Evolutionary conservation across 1,284 basidiomycete genomes (phyloP), one percentile per base, ranked within the genome.

Genomic region (Pterulicium gracile): DNA sequence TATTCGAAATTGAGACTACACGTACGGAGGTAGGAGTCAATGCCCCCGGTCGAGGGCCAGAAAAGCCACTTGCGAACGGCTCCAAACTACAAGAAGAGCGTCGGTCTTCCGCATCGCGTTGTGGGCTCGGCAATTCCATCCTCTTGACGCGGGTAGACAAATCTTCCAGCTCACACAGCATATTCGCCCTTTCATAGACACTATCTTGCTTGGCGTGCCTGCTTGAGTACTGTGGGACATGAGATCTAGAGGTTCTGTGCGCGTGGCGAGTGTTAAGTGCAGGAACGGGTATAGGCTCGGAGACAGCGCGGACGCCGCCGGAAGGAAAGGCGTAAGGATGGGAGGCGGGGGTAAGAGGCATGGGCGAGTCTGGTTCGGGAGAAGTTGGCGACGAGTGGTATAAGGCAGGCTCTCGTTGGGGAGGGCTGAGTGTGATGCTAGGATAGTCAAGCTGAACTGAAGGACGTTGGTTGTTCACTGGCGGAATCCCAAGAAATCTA

Each of bases 301-400:
- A 32, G 73, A 78, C 55, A 79, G 86, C 46, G 75, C 77, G 15
- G 70, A 76, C 48, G 80, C 79, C 3, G 75, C 75, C 48, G 32
- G 21, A 3, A 20, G 22, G 21, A 32, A 32, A 32, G 27, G 27
- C 27, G 27, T 10, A 32, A 32, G 27, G 27, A n/a, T 32, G 27
- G 7, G 27, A 32, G 7, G 27, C 27, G n/a, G 27, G 27, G 27
- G 27, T 32, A n/a, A 32, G 27, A 32, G n/a, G 27, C 7, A n/a
- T n/a, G n/a, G 27, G 27, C 7, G 27, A 32, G 27, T 32, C 27
- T 7, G 27, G n/a, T 32, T 7, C 27, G n/a, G n/a, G n/a, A 32
- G 27, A 32, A 7, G 27, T 10, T n/a, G 27, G 27, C 7, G 27
- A 32, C 7, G 27, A 32, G n/a, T 32, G n/a, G 27, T 32, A 10